Base-by-base conservation (phyloP, 1,284 basidiomycete genomes). In the Puccinia hordei region DNA sequence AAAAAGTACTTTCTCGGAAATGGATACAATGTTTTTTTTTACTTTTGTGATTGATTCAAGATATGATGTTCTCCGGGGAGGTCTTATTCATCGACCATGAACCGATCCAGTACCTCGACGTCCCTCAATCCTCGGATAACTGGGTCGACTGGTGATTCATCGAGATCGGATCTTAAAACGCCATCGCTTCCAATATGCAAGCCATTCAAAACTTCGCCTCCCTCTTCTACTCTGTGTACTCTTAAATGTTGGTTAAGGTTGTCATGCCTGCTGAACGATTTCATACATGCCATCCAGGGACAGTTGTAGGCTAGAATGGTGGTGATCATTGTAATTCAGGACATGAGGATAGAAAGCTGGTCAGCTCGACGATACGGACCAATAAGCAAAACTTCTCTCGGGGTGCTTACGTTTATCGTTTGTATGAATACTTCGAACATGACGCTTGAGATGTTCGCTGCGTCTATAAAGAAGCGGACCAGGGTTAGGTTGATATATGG, bases 391-490 rank as follows among this genome's bases (percentile, higher is more conserved):
- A 65, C 57, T 17, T 24, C n/a, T 35, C 27, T 71, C 33, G 22
- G 17, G 49, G 24, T 89, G 86, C 85, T 81, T 49, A 92, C 92
- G 92, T 86, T 92, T 92, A 85, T 92, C 91, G 84, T 92, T 89
- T 0, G 92, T 92, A 85, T 93, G 92, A 74, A 93, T 92, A 83
- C 90, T 90, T 83, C 91, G 85, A 35, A 92, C 88, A 86, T 93
- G 92, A 53, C 92, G 86, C 87, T 92, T 92, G 82, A 93, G 86
- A 86, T 93, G 92, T 86, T 93, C 92, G 27, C 90, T 90, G 38
- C 92, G 51, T 41, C 75, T 78, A n/a, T n/a, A 59, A 17, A 44
- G 35, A 38, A 53, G 38, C n/a, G n/a, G n/a, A n/a, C n/a, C n/a
- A n/a, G n/a, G n/a, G n/a, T n/a, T n/a, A n/a, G n/a, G n/a, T n/a